phyloP scores from a whole-genome alignment of 106 monocot genomes.

The Phalaenopsis equestris region DNA sequence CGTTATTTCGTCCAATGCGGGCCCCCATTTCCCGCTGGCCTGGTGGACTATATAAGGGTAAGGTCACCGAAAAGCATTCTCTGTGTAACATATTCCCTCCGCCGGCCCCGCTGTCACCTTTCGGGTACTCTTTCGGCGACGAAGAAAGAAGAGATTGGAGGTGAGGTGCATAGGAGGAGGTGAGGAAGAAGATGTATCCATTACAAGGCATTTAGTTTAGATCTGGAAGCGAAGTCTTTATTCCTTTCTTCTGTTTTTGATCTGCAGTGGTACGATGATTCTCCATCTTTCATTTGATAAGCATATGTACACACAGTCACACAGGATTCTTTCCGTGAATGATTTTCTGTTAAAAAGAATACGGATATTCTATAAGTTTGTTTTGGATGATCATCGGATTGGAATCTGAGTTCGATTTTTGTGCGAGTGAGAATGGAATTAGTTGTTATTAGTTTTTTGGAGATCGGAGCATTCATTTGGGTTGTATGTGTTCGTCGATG shows the following conservation, averaged over 20 bases:
- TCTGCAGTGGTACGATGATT: not conserved
- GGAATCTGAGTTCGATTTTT: conserved; percentile 2
- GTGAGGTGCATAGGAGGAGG: not conserved
- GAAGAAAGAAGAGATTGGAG: not conserved
- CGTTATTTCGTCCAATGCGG: not conserved
- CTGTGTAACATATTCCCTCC: not conserved
- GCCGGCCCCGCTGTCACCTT: conserved; percentile 7
- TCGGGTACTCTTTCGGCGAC: not conserved
- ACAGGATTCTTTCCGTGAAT: not conserved
- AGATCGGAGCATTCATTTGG: not conserved
- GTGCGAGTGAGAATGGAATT: not conserved
- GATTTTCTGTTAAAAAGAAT: not conserved
- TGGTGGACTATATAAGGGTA: not conserved
- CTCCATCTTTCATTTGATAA: not conserved
- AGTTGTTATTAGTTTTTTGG: not conserved
- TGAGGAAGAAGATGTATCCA: not conserved
- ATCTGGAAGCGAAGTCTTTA: not conserved
- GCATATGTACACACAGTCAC: not conserved
- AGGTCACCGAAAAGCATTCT: not conserved
- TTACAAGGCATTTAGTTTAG: not conserved
- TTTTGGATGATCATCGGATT: not conserved
- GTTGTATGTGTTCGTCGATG: not conserved
- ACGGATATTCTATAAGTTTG: not conserved
- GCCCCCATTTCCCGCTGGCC: not conserved
- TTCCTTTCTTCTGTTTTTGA: conserved; percentile 1